A percentile compares a stretch with the other conserved stretches of the same genome.
Evolutionary conservation across 1,139 yeast genomes (phyloP).

Genomic region (Wickerhamomyces sp.): DNA sequence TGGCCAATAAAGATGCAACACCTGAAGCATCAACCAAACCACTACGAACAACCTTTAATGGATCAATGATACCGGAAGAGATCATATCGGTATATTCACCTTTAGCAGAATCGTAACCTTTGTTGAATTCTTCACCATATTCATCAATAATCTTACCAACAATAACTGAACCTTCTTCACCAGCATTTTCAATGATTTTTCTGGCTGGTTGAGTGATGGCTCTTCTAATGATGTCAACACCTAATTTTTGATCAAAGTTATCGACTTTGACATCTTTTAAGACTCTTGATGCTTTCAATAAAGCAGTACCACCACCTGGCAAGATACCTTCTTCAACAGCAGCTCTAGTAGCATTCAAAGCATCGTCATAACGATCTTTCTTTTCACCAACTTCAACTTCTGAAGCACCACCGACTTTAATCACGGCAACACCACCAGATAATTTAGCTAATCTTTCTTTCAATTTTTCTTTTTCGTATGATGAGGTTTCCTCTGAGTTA

Average conservation of each 20-base stretch:
- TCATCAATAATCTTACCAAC: slow-evolving; percentile 88
- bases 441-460: slow-evolving; percentile 98
- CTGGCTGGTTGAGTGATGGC: slow-evolving; percentile 98
- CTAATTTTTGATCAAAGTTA: slow-evolving; percentile 96
- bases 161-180: slow-evolving; percentile 96
- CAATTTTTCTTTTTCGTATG: slow-evolving; percentile 95
- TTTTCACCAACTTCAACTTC: slow-evolving; percentile 99
- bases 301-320: slow-evolving; percentile 99
- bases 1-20: slow-evolving; percentile 96
- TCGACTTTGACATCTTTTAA: slow-evolving; percentile 76
- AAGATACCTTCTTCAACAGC: slow-evolving; percentile 99
- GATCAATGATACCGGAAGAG: slow-evolving; percentile 97
- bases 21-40: slow-evolving; percentile 97
- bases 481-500: slow-evolving; percentile 73
- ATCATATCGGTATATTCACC: slow-evolving; percentile 96
- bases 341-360: slow-evolving; percentile 98
- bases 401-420: slow-evolving; percentile 96
- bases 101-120: slow-evolving; percentile 91
- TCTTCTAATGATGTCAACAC: slow-evolving; percentile 91
- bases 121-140: slow-evolving; percentile 81
- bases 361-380: slow-evolving; percentile 99
- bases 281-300: slow-evolving; percentile 86
- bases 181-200: slow-evolving; percentile 96
- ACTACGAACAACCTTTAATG: slow-evolving; percentile 97
- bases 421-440: slow-evolving; percentile 98